Base-by-base conservation (phyloP, 495 filamentous ascomycete genomes). In the Penicillium tannophilum region DNA sequence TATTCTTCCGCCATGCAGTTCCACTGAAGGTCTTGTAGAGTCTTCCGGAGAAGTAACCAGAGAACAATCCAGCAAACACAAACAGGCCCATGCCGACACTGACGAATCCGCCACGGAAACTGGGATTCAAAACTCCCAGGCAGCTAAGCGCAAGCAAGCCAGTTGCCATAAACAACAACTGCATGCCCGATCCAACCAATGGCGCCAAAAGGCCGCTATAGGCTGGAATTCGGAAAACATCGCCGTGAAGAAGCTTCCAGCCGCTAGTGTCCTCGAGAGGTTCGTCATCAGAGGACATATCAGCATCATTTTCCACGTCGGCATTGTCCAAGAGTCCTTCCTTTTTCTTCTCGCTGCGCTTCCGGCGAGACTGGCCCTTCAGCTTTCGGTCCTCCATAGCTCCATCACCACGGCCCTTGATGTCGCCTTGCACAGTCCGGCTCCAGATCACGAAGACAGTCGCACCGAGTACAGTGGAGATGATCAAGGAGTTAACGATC, bases 181-280 rank as follows among this genome's bases (percentile, higher is more conserved):
- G 93, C 79, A 89, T 92, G 41, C 93, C 93, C 3, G 91, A 96
- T 11, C 93, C 93, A 28, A 96, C 82, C 12, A 97, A 77, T 1
- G 93, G 92, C 4, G 92, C 93, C 30, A 97, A 84, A 2, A 96
- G 79, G 28, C 86, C 83, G 43, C 90, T 90, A 69, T 88, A 84
- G 12, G 81, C 69, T 4, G 93, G 93, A 20, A 88, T 73, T 20
- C 92, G 84, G 77, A 97, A 97, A n/a, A 96, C 90, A 71, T 97
- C 93, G 16, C 86, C 91, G 65, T 97, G 93, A n/a, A 96, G 80
- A 20, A 96, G 79, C 68, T 97, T 97, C 93, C 93, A 97, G 41
- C 93, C 93, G 19, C 90, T 91, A 35, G 90, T 81, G 62, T 97
- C 93, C 62, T 97, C 93, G 3, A 91, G 69, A 6, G 78, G 71